Conservation (phyloP, 345 rosid genomes). For the Arabis hirsuta region DNA sequence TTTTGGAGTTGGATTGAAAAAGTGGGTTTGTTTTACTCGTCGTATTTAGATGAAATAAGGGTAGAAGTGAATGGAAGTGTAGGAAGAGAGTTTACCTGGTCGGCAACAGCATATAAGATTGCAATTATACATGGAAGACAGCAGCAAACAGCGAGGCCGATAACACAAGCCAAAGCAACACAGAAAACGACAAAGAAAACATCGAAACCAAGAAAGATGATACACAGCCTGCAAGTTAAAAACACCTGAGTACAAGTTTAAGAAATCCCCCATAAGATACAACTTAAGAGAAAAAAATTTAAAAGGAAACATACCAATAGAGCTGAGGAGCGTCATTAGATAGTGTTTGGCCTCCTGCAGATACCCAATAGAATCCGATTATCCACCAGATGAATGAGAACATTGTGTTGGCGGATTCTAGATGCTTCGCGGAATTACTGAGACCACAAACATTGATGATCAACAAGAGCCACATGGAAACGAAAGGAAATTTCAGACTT, state of each 20-base stretch:
- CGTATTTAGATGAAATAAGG: too few species aligned
- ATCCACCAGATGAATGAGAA: conserved; percentile 96
- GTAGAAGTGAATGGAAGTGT: neutral
- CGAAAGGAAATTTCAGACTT: neutral
- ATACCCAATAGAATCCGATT: conserved; percentile 93
- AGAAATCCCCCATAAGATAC: neutral
- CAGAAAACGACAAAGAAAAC: conserved; percentile 95
- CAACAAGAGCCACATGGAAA: neutral
- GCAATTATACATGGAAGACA: conserved; percentile 99
- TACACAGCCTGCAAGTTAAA: conserved; percentile 77
- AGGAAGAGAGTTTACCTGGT: conserved; percentile 65
- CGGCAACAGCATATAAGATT: conserved; percentile 90
- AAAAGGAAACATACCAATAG: conserved; percentile 70
- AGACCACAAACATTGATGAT: conserved; percentile 24
- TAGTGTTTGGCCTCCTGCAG: conserved; percentile 81
- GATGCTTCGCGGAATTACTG: conserved; percentile 74
- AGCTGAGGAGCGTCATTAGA: conserved; percentile 71
- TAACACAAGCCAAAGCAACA: conserved; percentile 90
- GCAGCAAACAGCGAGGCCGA: conserved; percentile 96
- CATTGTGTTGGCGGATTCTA: conserved; percentile 90
- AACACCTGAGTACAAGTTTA: neutral
- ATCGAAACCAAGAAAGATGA: conserved; percentile 90
- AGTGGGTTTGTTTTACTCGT: too few species aligned
- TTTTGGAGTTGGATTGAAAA: neutral
- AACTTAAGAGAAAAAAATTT: neutral